These are phyloP conservation scores for Aegilops umbellulata DNA, from an alignment of 176 grass and related monocot genomes.

Conservation along the genomic window DNA sequence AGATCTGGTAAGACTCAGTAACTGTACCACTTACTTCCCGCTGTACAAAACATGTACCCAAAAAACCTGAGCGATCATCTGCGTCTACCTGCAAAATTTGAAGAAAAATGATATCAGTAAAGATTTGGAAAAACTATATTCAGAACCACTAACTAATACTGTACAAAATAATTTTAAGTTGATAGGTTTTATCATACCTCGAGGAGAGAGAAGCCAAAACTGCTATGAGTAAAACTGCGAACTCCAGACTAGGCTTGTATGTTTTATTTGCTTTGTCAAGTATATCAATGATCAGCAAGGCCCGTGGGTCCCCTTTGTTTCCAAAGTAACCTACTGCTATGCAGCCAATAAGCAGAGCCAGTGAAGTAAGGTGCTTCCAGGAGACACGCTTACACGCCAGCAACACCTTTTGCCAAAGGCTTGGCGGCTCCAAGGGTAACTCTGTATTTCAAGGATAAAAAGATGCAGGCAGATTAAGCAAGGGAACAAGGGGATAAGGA, in stretches of 20 bases:
- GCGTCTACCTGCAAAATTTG: not conserved
- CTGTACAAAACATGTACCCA: too few relatives aligned
- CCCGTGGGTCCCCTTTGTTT: not conserved
- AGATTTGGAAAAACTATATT: not conserved
- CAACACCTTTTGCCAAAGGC: not conserved
- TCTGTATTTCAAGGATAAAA: not conserved
- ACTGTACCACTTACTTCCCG: too few relatives aligned
- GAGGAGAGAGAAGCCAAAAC: not conserved
- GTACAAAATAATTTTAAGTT: not conserved
- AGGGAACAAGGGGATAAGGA: too few relatives aligned
- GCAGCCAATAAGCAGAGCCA: not conserved
- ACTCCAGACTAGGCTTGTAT: not conserved
- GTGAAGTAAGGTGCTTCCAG: not conserved
- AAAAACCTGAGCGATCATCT: too few relatives aligned
- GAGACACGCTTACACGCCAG: not conserved
- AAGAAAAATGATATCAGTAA: not conserved
- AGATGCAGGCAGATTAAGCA: not conserved
- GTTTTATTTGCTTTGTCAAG: not conserved
- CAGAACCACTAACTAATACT: not conserved
- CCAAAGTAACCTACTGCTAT: not conserved
- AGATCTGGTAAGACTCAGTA: too few relatives aligned
- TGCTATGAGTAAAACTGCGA: not conserved
- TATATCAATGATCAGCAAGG: not conserved
- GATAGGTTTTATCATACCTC: not conserved
- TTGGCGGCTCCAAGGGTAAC: not conserved